Evolutionary conservation across 2,329 filamentous ascomycete genomes (phyloP), one percentile per base, ranked within the genome.

Genomic region (Fusarium cyanostomum): DNA sequence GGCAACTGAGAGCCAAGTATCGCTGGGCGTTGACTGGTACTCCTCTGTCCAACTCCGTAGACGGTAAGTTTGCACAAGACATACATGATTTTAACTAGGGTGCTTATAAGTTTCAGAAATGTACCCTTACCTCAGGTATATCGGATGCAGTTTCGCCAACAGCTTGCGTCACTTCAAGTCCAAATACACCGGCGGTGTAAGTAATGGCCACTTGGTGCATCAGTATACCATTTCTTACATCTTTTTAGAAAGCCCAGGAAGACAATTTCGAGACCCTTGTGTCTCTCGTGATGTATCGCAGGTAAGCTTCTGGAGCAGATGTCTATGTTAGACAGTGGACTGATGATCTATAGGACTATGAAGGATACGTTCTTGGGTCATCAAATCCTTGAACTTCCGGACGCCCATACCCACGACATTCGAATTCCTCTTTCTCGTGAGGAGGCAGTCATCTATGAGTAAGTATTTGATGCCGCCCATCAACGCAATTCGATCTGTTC

Each of bases 21-120:
- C 68, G 71, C 3, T 80, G 77, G 76, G 71, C 68, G 0, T 30
- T 80, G 15, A 76, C 55, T 10, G 77, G 73, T 3, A 80, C 78
- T 0, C 78, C 78, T 0, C 44, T 79, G 0, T 56, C 73, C 2
- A 80, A 80, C 44, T 27, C 11, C 0, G 37, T 72, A 0, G 26
- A 65, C 7, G 77, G 77, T 77, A 60, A 21, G 64, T 44, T 41
- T 12, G 5, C 9, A 16, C 5, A 2, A 10, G 9, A 18, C 12
- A 15, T 38, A 26, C 8, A n/a, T 46, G 28, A 24, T 4, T 16
- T 13, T n/a, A n/a, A n/a, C n/a, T 13, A 27, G 30, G n/a, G 11
- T 9, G 13, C 50, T 57, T 0, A 54, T n/a, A 10, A 21, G 1
- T 2, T 6, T 2, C 9, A 79, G 78, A 80, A 45, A 59, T 78